Evolutionary conservation across 306 rosid genomes (phyloP), one percentile per base, ranked within the genome.

Genomic region (Vigna nakashimae): DNA sequence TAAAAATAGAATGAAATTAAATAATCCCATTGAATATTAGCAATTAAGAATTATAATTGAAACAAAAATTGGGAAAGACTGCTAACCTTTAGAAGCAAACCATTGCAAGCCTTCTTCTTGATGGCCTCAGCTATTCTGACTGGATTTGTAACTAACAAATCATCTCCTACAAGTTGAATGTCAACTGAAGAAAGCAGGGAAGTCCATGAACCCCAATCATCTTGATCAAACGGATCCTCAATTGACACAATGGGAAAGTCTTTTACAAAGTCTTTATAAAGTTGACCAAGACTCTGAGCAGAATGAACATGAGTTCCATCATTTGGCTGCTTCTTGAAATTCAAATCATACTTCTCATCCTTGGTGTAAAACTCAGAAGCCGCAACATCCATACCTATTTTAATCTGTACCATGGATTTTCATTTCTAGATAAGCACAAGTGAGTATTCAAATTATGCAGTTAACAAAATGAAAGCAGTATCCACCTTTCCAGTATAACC

Each of bases 321-420:
- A 82, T 95, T 95, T 56, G 97, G 97, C 85, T 89, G 92, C 78
- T 90, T 95, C 93, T 95, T 95, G 81, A 92, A 95, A 88, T 95
- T 82, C 45, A 95, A 87, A 79, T 95, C 99, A 72, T 95, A 95
- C 64, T 73, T 88, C 77, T 85, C 89, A 64, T 92, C 96, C 87
- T 91, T 91, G 4, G 93, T 91, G 84, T 89, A 86, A 85, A 96
- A 92, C 80, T 95, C 99, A 0, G 99, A 96, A 55, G 99, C 99
- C 0, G 99, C 99, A 81, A 96, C 99, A 85, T 96, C 99, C 99
- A 96, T 96, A 67, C 99, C 99, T 14, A 96, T 96, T 86, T 96
- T 96, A 83, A 96, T 96, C 98, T 96, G 91, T 86, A 86, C 40
- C 75, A 42, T 62, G 66, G 77, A 36, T 69, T 63, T n/a, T 55